A percentile compares a stretch with the other conserved stretches of the same genome.
These are phyloP conservation scores for Acanthamoeba lenticulata DNA, from an alignment of 208 protist species.

Conservation along the genomic window DNA sequence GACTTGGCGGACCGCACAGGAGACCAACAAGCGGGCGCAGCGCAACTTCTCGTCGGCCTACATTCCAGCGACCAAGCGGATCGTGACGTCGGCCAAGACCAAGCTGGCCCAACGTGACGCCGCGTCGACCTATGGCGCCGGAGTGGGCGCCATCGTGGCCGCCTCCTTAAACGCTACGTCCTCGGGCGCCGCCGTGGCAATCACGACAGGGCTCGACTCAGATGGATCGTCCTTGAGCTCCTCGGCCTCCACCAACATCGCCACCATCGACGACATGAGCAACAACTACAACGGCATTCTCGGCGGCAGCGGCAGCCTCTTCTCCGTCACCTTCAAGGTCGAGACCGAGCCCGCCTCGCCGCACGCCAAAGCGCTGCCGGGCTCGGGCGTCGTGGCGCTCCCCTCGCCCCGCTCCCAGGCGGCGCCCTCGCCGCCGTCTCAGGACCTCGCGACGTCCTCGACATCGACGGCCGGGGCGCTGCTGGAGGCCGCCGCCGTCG, in stretches of 20 bases:
- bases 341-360: neutral
- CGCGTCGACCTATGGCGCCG: neutral
- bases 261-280: no score
- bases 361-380: neutral
- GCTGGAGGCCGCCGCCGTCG: no score
- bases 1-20: neutral
- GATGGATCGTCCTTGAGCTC: neutral
- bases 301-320: no score
- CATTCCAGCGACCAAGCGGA: neutral
- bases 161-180: neutral
- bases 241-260: no score
- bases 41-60: neutral
- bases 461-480: no score
- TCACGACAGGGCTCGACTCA: no score
- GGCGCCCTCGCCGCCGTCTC: neutral
- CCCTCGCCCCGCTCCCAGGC: neutral
- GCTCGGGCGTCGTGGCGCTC: no score
- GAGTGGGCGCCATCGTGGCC: neutral
- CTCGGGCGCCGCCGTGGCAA: no score
- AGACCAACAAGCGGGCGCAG: neutral
- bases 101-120: neutral
- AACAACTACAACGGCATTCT: no score
- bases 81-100: neutral
- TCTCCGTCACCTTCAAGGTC: no score
- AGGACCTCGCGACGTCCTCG: neutral